These are phyloP conservation scores for Trametes sp. DNA, from an alignment of 1,284 basidiomycete genomes.

Conservation along the genomic window DNA sequence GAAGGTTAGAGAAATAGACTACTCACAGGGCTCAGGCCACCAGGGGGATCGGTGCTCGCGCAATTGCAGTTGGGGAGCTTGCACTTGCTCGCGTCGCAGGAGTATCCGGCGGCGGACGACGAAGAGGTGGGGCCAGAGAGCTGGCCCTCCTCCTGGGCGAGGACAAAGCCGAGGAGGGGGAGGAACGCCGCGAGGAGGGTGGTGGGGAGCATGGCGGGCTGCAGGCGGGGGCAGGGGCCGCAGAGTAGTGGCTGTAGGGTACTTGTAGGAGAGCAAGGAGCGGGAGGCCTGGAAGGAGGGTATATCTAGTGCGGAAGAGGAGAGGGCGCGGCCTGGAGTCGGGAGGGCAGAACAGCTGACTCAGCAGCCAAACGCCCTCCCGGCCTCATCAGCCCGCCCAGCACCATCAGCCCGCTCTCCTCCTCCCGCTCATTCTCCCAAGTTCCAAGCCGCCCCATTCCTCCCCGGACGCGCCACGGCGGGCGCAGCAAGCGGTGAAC, in stretches of 20 bases:
- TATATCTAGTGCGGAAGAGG: slow-evolving; percentile 24
- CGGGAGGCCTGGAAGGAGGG: slow-evolving; percentile 14
- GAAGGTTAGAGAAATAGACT: slow-evolving; percentile 18
- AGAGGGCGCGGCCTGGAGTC: slow-evolving; percentile 10
- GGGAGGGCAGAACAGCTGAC: slow-evolving; percentile 14
- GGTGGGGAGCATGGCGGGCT: slow-evolving; percentile 43
- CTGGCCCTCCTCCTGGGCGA: slow-evolving; percentile 59
- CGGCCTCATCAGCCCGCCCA: slow-evolving; percentile 27
- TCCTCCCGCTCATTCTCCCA: slow-evolving; percentile 3
- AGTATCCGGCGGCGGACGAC: slow-evolving; percentile 65
- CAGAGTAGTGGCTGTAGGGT: slow-evolving; percentile 14
- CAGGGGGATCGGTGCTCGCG: slow-evolving; percentile 75
- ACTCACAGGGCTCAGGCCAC: slow-evolving; percentile 69
- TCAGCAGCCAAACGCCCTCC: slow-evolving; percentile 19
- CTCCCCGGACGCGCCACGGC: neutral
- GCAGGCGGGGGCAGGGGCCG: slow-evolving; percentile 1
- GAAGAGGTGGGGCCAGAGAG: slow-evolving; percentile 57
- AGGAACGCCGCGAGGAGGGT: slow-evolving; percentile 43
- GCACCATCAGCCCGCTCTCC: slow-evolving; percentile 9
- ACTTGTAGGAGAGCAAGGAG: slow-evolving; percentile 18
- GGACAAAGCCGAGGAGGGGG: slow-evolving; percentile 40
- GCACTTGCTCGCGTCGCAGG: slow-evolving; percentile 71
- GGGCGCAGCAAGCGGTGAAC: slow-evolving; percentile 4
- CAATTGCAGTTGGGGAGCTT: slow-evolving; percentile 76
- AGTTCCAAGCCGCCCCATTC: neutral